Evolutionary conservation across 2,329 filamentous ascomycete genomes (phyloP).

Genomic region (Paecilomyces niveus): DNA sequence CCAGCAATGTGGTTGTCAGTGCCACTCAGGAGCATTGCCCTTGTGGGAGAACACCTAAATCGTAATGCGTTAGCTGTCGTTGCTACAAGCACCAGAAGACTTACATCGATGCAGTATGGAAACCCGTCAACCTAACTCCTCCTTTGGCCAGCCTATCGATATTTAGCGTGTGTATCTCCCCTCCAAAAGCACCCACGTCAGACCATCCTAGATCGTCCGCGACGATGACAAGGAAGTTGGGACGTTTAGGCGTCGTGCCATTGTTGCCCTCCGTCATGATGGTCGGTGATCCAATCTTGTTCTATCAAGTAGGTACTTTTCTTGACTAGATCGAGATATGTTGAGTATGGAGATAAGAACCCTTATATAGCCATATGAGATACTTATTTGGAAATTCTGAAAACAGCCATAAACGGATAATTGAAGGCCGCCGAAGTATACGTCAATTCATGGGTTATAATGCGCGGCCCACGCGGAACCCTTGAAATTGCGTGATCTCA

Average conservation of each 20-base stretch:
- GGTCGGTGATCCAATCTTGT: background rate
- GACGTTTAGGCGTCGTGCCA: background rate
- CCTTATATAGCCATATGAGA: background rate
- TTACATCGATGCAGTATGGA: background rate
- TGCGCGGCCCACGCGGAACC: background rate
- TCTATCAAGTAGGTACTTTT: background rate
- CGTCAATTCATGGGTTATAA: background rate
- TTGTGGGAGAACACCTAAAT: slow-evolving; percentile 37
- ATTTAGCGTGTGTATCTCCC: slow-evolving; percentile 25
- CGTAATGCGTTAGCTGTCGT: background rate
- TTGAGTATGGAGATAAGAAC: background rate
- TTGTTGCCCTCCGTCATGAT: background rate
- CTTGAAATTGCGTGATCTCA: background rate
- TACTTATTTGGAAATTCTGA: background rate
- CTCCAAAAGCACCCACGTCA: slow-evolving; percentile 19
- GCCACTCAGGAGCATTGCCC: slow-evolving; percentile 61
- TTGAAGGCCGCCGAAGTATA: background rate
- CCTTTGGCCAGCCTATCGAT: slow-evolving; percentile 7
- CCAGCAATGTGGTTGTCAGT: slow-evolving; percentile 52
- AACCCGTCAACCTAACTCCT: background rate
- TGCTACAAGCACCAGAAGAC: background rate
- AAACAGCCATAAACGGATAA: background rate
- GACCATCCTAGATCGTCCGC: slow-evolving; percentile 25
- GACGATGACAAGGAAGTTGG: slow-evolving; percentile 8
- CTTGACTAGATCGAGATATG: background rate